Conservation (phyloP, 1,284 basidiomycete species). For the Ceratobasidium sp. region DNA sequence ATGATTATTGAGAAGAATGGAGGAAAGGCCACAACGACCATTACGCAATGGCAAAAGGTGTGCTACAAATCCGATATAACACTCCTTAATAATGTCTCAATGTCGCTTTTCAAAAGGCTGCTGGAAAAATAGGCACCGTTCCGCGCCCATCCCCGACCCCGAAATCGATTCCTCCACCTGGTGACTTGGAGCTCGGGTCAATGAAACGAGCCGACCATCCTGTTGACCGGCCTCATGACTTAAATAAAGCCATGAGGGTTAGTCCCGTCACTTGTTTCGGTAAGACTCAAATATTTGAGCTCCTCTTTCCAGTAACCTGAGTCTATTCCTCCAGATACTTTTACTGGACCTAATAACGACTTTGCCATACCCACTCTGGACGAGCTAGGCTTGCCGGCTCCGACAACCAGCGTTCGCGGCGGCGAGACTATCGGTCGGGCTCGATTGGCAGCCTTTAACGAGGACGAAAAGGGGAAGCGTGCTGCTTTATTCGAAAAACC, state of each 20-base stretch:
- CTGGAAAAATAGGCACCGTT: slow-evolving; percentile 49
- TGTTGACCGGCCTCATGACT: slow-evolving; percentile 48
- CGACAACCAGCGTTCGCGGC: slow-evolving; percentile 59
- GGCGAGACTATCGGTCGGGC: slow-evolving; percentile 60
- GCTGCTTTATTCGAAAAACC: slow-evolving; percentile 63
- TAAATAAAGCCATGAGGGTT: slow-evolving; percentile 52
- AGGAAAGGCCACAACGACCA: slow-evolving; percentile 53
- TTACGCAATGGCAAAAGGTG: slow-evolving; percentile 53
- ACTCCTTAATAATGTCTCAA: background rate
- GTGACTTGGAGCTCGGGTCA: slow-evolving; percentile 47
- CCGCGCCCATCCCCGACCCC: slow-evolving; percentile 49
- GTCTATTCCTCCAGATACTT: slow-evolving; percentile 50
- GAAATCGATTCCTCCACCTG: slow-evolving; percentile 50
- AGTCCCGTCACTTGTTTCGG: slow-evolving; percentile 52
- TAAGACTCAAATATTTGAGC: slow-evolving; percentile 41
- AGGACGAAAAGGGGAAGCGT: slow-evolving; percentile 51
- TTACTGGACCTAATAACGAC: slow-evolving; percentile 55
- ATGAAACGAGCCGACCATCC: slow-evolving; percentile 41
- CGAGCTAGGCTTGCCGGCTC: slow-evolving; percentile 57
- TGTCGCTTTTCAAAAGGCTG: slow-evolving; percentile 47
- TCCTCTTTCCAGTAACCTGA: background rate
- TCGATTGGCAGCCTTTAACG: slow-evolving; percentile 56
- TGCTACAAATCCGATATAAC: slow-evolving; percentile 15
- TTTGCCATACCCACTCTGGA: slow-evolving; percentile 61
- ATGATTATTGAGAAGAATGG: slow-evolving; percentile 51